These are phyloP conservation scores for Xylariaceae sp. DNA, from an alignment of 2,329 filamentous ascomycete species.

Conservation along the genomic window DNA sequence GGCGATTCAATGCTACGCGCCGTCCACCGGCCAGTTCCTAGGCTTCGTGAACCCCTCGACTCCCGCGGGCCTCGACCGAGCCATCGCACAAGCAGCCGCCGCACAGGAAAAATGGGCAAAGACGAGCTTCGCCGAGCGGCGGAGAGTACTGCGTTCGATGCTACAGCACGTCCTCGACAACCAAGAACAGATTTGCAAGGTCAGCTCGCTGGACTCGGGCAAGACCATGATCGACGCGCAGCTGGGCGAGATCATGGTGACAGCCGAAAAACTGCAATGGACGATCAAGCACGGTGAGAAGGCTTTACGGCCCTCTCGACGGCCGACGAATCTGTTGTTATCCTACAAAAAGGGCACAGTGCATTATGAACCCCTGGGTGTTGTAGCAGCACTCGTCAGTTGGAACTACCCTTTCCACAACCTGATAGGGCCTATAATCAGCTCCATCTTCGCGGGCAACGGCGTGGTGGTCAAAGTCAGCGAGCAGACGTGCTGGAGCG, in stretches of 20 bases:
- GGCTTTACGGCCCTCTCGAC: constrained; percentile 71
- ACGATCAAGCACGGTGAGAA: constrained; percentile 88
- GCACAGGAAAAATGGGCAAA: constrained; percentile 80
- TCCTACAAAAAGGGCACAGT: constrained; percentile 93
- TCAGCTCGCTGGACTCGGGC: constrained; percentile 89
- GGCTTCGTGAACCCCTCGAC: constrained; percentile 80
- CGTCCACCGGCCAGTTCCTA: constrained; percentile 85
- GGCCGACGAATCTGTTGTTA: constrained; percentile 92
- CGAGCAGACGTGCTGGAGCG: constrained; percentile 94
- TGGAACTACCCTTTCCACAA: constrained; percentile 99
- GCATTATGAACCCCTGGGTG: constrained; percentile 87
- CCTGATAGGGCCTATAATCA: constrained; percentile 87
- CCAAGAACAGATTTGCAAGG: constrained; percentile 82
- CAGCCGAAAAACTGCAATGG: constrained; percentile 93
- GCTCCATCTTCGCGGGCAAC: constrained; percentile 88
- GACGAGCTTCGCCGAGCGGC: constrained; percentile 78
- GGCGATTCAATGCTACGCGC: constrained; percentile 83
- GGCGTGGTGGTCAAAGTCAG: constrained; percentile 92
- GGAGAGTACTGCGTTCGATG: constrained; percentile 80
- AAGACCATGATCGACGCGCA: constrained; percentile 96
- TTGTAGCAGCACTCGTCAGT: constrained; percentile 89
- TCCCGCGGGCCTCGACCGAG: constrained; percentile 76
- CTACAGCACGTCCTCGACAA: constrained; percentile 85
- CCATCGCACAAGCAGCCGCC: constrained; percentile 72
- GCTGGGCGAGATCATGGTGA: constrained; percentile 93